phyloP scores from a whole-genome alignment of 1,284 basidiomycete genomes.

The Leccinum pachyderme region DNA sequence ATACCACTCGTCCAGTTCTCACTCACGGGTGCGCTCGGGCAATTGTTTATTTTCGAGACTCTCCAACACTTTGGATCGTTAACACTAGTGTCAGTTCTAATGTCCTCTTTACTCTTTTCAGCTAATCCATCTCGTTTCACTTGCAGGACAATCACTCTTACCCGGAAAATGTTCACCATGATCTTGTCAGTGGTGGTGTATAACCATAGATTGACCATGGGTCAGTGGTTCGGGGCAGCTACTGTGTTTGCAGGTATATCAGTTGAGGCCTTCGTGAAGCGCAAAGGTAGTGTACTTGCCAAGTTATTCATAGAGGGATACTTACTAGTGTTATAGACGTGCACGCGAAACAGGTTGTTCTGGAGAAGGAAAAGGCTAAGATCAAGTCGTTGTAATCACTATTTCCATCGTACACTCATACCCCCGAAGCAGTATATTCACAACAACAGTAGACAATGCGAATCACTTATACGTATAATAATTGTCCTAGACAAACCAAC shows the following conservation, averaged over 20 bases:
- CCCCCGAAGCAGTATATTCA: conserved; percentile 20
- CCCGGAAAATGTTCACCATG: conserved; percentile 99
- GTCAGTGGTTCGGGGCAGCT: conserved; percentile 90
- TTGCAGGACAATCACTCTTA: conserved; percentile 85
- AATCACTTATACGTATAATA: conserved; percentile 28
- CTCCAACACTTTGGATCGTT: conserved; percentile 94
- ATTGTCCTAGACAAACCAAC: conserved; percentile 16
- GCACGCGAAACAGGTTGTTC: conserved; percentile 72
- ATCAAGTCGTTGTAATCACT: conserved; percentile 66
- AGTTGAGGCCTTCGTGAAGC: conserved; percentile 88
- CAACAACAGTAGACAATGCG: conserved; percentile 9
- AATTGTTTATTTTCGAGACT: conserved; percentile 98
- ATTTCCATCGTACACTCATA: conserved; percentile 13
- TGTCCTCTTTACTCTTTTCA: background rate
- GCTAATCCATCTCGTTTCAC: conserved; percentile 5
- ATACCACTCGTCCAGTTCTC: conserved; percentile 84
- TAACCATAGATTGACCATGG: conserved; percentile 77
- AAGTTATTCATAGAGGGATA: background rate
- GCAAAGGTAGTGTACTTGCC: conserved; percentile 54
- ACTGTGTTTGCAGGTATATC: conserved; percentile 95
- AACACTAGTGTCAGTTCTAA: conserved; percentile 76
- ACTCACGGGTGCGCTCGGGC: conserved; percentile 88
- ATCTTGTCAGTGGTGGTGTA: conserved; percentile 92
- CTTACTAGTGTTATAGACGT: conserved; percentile 50
- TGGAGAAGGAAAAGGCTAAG: conserved; percentile 79